phyloP scores from a whole-genome alignment of 1,284 basidiomycete genomes.

The Sporisorium reilianum region DNA sequence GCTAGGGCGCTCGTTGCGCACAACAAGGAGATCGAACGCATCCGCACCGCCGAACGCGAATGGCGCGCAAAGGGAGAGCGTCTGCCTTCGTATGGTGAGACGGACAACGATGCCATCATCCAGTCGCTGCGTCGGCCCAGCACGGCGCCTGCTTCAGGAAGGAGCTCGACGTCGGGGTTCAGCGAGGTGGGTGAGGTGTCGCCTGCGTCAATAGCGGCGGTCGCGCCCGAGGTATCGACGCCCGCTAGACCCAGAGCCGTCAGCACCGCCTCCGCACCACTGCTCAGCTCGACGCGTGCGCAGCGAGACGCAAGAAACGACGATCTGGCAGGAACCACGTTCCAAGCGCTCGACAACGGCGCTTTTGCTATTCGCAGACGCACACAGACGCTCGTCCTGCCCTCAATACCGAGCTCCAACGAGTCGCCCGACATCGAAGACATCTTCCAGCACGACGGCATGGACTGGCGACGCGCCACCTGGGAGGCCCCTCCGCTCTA shows the following conservation, averaged over 20 bases:
- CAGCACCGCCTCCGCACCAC: slow-evolving; percentile 25
- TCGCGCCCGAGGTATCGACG: not conserved
- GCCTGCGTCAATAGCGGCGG: not conserved
- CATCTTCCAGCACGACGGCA: slow-evolving; percentile 48
- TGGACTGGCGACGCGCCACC: slow-evolving; percentile 49
- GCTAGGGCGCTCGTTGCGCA: slow-evolving; percentile 45
- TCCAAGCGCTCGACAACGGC: slow-evolving; percentile 25
- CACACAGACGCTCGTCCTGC: slow-evolving; percentile 22
- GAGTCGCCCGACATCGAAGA: slow-evolving; percentile 44
- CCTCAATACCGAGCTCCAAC: slow-evolving; percentile 22
- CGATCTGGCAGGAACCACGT: slow-evolving; percentile 23
- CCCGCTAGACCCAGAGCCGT: slow-evolving; percentile 14
- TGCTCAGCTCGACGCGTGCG: slow-evolving; percentile 7
- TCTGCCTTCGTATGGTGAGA: slow-evolving; percentile 40
- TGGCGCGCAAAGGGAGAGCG: slow-evolving; percentile 45
- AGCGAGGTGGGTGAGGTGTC: not conserved
- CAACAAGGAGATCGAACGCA: slow-evolving; percentile 46
- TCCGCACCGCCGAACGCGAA: slow-evolving; percentile 48
- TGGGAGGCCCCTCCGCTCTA: slow-evolving; percentile 53
- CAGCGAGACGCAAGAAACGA: slow-evolving; percentile 27
- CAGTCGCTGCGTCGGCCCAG: slow-evolving; percentile 31
- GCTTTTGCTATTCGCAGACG: slow-evolving; percentile 35
- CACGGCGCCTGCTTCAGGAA: slow-evolving; percentile 26
- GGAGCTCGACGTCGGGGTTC: slow-evolving; percentile 9
- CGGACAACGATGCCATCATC: slow-evolving; percentile 36